Evolutionary conservation across 1,139 yeast species (phyloP), one percentile per base, ranked within the genome.

Genomic region (Kodamaea anthophila): DNA sequence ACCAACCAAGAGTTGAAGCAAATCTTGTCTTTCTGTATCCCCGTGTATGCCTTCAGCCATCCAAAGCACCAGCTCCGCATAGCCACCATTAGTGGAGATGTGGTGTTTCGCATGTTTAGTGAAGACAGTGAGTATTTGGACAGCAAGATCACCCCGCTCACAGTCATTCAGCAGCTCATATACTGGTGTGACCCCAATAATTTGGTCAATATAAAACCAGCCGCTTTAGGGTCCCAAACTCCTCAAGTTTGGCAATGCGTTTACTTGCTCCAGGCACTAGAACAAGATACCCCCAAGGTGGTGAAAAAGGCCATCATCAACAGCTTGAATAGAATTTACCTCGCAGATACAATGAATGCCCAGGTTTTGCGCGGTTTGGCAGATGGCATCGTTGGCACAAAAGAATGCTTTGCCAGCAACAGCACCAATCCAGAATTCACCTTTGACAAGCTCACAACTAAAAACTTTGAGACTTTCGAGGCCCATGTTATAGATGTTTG

Each of bases 141-240:
- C 34, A 46, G 53, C 13, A 40, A 58, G 6, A 51, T 68, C 46
- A 46, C 70, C 1, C 81, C 91, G 0, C 62, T 68, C 11, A 65
- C 66, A n/a, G 72, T 86, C 2, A 57, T 84, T 15, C 88, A 82
- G 41, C 95, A 85, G 47, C 55, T 88, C 27, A 62, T 83, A 15
- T 77, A 79, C 44, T 85, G 96, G 95, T 82, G 95, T 21, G 93
- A 87, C 51, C 94, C 96, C 0, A 57, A 59, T 25, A 77, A 79
- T 42, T 60, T 83, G 8, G 88, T 78, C 3, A 72, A 74, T 34
- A 55, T 62, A 29, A 50, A 61, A 1, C 64, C 64, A 8, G 70
- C 58, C 3, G 65, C 59, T 3, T 49, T 62, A 11, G 47, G 49
- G 5, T 49, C 48, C 11, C 71, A 76, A 18, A 54, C 70, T 6